These are phyloP conservation scores for Oryza glumipatula DNA, from an alignment of 176 grass and related monocot species.

Conservation along the genomic window DNA sequence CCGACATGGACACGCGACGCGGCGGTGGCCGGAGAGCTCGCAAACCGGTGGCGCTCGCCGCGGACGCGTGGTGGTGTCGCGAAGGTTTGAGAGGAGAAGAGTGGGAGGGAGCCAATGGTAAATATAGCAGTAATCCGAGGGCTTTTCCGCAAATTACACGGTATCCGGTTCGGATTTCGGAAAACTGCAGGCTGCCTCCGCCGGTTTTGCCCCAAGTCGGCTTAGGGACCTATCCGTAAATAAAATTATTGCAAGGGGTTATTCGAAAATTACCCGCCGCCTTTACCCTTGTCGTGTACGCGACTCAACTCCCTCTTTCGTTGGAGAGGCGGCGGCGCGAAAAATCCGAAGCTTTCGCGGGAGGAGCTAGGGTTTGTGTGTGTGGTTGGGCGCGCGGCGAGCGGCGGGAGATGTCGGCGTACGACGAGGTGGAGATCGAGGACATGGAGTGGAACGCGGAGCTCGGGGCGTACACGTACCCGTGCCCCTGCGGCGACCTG, in stretches of 20 bases:
- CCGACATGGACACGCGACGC: not conserved
- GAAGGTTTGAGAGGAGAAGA: conserved; percentile 4
- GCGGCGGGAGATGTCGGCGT: conserved; percentile 63
- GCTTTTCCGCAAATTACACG: not conserved
- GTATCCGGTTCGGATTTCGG: not conserved
- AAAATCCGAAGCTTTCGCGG: not conserved
- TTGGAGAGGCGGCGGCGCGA: conserved; percentile 34
- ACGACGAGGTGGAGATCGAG: conserved; percentile 99
- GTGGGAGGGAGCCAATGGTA: conserved; percentile 10
- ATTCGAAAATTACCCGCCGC: not conserved
- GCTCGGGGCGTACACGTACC: conserved; percentile 86
- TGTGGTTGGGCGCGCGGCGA: not conserved
- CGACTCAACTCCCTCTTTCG: not conserved
- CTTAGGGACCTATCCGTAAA: not conserved
- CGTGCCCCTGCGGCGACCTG: conserved; percentile 93
- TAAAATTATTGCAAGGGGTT: not conserved
- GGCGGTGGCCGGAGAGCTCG: not conserved
- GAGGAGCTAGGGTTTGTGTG: conserved; percentile 42
- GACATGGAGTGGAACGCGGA: conserved; percentile 97
- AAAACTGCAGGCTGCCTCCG: conserved; percentile 35
- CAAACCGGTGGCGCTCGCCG: not conserved
- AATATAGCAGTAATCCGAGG: conserved; percentile 23
- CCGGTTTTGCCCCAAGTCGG: not conserved
- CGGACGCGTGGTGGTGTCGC: conserved; percentile 24
- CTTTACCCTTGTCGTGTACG: not conserved